Percentiles rank a stretch among this genome's conserved stretches.
Conservation (phyloP, 176 grass and related monocot genomes). For the Hsuehochloa calcarea region DNA sequence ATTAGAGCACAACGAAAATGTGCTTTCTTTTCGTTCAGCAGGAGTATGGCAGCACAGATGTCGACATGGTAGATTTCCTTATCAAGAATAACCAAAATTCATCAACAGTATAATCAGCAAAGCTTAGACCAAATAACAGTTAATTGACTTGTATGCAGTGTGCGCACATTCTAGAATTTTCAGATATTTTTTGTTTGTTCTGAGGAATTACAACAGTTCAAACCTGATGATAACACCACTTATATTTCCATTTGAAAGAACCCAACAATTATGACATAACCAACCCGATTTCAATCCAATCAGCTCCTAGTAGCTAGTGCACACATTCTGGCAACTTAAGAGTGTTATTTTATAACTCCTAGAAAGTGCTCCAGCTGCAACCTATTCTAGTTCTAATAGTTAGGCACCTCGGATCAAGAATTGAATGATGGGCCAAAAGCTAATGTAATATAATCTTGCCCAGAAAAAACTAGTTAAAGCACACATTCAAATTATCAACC, state of each 20-base stretch:
- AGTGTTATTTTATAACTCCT: not conserved
- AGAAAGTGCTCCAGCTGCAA: not conserved
- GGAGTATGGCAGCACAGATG: not conserved
- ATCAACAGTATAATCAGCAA: not conserved
- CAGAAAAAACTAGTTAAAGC: not conserved
- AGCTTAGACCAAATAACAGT: not conserved
- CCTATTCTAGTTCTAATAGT: not conserved
- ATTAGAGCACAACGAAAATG: not conserved
- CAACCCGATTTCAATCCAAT: conserved; percentile 1
- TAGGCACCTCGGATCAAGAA: not conserved
- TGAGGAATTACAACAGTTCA: not conserved
- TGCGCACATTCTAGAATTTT: not conserved
- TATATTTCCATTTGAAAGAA: not conserved
- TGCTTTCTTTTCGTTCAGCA: not conserved
- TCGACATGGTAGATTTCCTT: not conserved
- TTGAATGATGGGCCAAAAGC: not conserved
- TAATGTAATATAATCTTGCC: not conserved
- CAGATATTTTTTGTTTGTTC: not conserved
- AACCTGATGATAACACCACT: not conserved
- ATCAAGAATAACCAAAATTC: not conserved
- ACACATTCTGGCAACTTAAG: not conserved
- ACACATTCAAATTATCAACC: conserved; percentile 35
- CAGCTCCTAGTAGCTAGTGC: not conserved
- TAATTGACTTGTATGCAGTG: not conserved
- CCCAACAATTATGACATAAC: not conserved